phyloP scores from a whole-genome alignment of 179 eudicot genomes.

The Vitellaria paradoxa region DNA sequence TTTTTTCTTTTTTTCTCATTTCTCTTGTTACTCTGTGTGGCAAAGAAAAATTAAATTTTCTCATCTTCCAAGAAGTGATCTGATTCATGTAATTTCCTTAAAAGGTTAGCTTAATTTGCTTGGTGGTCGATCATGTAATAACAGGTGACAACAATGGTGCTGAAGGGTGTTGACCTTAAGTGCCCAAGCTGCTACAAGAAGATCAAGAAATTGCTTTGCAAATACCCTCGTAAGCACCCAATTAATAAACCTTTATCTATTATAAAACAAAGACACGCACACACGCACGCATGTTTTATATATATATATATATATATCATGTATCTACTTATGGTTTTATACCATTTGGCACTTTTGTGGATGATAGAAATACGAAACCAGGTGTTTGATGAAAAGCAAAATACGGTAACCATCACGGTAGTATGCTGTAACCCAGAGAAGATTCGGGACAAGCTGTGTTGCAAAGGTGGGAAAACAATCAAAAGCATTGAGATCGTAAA shows the following conservation, averaged over 20 bases:
- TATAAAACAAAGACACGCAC: not conserved
- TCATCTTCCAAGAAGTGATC: too few species aligned
- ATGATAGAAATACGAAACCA: constrained; percentile 49
- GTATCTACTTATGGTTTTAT: too few species aligned
- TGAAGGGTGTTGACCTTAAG: constrained; percentile 29
- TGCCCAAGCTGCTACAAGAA: constrained; percentile 42
- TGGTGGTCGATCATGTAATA: not conserved
- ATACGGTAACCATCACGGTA: constrained; percentile 51
- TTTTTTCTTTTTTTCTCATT: too few species aligned
- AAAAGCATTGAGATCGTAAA: constrained; percentile 39
- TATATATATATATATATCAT: not conserved
- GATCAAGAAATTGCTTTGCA: constrained; percentile 33
- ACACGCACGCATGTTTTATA: not conserved
- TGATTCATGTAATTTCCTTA: too few species aligned
- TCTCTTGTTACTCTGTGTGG: too few species aligned
- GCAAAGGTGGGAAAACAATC: constrained; percentile 45
- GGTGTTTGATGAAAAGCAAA: constrained; percentile 40
- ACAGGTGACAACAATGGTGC: constrained; percentile 30
- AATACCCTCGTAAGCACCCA: constrained; percentile 29
- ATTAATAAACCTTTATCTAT: not conserved
- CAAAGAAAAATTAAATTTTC: too few species aligned
- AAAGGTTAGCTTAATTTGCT: too few species aligned
- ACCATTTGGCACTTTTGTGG: not conserved
- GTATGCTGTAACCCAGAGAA: constrained; percentile 52
- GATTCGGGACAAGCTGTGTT: constrained; percentile 41